Conservation (phyloP, 164 flowering plant species). For the Dillenia suffruticosa region DNA sequence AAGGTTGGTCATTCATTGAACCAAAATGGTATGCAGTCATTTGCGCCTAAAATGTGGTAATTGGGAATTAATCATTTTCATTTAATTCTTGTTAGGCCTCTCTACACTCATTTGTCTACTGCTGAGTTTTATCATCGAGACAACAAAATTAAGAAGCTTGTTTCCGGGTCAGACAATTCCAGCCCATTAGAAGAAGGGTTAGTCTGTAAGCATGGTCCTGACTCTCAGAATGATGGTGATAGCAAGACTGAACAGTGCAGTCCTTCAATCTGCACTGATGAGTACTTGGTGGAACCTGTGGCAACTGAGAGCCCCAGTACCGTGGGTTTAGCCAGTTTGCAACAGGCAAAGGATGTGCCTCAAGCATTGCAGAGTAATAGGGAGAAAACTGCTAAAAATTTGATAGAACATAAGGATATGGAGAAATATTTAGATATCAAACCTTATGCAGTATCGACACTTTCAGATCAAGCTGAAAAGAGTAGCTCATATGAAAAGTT, state of each 20-base stretch:
- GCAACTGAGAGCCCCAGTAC: slow-evolving; percentile 22
- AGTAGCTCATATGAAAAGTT: slow-evolving; percentile 10
- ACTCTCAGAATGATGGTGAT: slow-evolving; percentile 13
- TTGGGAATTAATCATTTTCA: not conserved
- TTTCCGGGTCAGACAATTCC: slow-evolving; percentile 7
- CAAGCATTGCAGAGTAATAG: slow-evolving; percentile 4
- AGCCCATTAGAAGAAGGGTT: slow-evolving; percentile 3
- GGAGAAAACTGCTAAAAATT: not conserved
- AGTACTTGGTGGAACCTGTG: slow-evolving; percentile 32
- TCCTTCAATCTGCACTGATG: slow-evolving; percentile 32
- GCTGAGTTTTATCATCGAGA: slow-evolving; percentile 12
- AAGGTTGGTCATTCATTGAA: not conserved
- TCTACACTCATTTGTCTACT: slow-evolving; percentile 10
- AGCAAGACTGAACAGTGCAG: slow-evolving; percentile 16
- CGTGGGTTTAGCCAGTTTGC: slow-evolving; percentile 6
- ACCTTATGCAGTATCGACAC: slow-evolving; percentile 2
- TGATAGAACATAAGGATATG: slow-evolving; percentile 3
- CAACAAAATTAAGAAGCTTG: slow-evolving; percentile 8
- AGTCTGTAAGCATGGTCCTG: slow-evolving; percentile 4
- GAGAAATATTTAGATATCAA: slow-evolving; percentile 3
- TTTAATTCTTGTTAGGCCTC: slow-evolving; percentile 25
- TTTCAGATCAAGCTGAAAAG: slow-evolving; percentile 14
- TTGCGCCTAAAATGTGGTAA: not conserved
- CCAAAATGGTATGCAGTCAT: slow-evolving; percentile 24
- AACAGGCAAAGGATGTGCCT: slow-evolving; percentile 16